A percentile compares a stretch with the other conserved stretches of the same genome.
These are phyloP conservation scores for Fusarium mundagurra DNA, from an alignment of 2,329 filamentous ascomycete genomes.

Conservation along the genomic window DNA sequence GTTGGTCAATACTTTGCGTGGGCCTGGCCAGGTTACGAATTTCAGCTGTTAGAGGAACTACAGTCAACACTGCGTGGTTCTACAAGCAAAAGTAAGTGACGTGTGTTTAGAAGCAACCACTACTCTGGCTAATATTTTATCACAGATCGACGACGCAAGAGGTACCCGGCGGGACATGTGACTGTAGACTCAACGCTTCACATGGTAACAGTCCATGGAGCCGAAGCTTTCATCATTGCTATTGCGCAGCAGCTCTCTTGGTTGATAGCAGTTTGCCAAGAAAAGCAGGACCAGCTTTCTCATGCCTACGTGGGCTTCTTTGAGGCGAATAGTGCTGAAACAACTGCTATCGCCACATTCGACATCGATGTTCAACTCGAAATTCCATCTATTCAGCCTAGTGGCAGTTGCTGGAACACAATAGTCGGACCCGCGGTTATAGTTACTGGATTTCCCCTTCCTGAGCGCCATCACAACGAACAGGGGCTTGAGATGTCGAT, in stretches of 20 bases:
- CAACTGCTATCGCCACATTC: background rate
- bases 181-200: background rate
- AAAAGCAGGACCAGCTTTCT: background rate
- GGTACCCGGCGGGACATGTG: background rate
- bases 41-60: background rate
- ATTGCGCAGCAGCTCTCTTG: background rate
- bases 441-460: background rate
- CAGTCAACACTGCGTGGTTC: background rate
- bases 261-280: background rate
- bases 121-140: background rate
- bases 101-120: background rate
- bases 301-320: background rate
- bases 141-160: background rate
- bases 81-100: background rate
- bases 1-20: background rate
- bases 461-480: background rate
- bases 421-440: background rate
- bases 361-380: background rate
- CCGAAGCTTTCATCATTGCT: background rate
- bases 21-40: background rate
- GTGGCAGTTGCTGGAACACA: background rate
- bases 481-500: background rate
- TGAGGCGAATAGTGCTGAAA: background rate
- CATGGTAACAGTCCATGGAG: background rate
- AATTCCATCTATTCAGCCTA: background rate